phyloP scores from a whole-genome alignment of 805 yeast genomes.

The Lipomyces oligophaga region DNA sequence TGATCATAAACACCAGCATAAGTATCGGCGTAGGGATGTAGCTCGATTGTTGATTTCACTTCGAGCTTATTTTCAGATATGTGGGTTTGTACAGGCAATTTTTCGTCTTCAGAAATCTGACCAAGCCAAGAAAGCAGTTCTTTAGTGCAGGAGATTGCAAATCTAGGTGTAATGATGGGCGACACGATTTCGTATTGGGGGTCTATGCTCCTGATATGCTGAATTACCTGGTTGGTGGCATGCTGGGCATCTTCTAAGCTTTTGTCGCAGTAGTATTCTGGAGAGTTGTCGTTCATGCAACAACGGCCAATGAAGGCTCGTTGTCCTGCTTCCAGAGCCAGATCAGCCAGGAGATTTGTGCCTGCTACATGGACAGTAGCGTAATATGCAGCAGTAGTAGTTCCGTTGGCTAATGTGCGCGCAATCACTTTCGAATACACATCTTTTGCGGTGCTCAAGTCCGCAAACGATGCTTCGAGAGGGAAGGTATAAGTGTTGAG shows the following conservation, averaged over 20 bases:
- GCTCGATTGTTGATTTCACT: conserved; percentile 62
- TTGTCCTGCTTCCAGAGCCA: conserved; percentile 66
- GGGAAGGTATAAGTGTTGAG: conserved; percentile 84
- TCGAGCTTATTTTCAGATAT: conserved; percentile 78
- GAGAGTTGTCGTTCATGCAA: conserved; percentile 85
- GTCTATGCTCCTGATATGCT: conserved; percentile 53
- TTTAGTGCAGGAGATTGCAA: conserved; percentile 81
- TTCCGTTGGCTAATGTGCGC: conserved; percentile 72
- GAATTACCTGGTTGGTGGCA: conserved; percentile 54
- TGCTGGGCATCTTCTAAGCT: conserved; percentile 51
- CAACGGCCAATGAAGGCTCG: conserved; percentile 89
- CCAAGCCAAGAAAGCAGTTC: conserved; percentile 64
- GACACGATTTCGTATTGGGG: conserved; percentile 51
- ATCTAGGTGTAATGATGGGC: conserved; percentile 87
- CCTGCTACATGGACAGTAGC: conserved; percentile 82
- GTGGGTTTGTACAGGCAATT: conserved; percentile 82
- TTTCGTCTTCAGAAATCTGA: conserved; percentile 44
- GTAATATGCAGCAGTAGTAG: conserved; percentile 88
- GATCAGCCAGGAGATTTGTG: conserved; percentile 69
- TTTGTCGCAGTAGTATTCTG: conserved; percentile 61
- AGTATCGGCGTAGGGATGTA: conserved; percentile 65
- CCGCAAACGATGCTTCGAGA: conserved; percentile 64
- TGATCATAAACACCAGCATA: conserved; percentile 77
- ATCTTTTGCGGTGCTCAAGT: conserved; percentile 50
- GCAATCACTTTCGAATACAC: conserved; percentile 67